Conservation (phyloP, 192 early-diverging fungal species). For the Thamnidium elegans region DNA sequence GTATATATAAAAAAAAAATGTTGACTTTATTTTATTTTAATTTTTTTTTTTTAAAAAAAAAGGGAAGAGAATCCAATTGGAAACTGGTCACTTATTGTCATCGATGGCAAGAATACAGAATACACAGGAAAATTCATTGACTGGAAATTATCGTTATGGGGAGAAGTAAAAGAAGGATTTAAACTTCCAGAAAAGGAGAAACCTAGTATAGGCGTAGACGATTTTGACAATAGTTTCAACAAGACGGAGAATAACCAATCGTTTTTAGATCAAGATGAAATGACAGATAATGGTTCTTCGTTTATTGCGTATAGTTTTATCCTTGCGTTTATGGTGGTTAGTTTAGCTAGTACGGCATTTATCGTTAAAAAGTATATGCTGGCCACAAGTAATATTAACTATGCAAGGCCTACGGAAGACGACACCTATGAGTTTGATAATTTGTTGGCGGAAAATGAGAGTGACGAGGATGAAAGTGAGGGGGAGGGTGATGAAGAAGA, state of each 20-base stretch:
- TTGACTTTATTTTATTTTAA: too few species aligned
- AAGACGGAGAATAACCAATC: too few species aligned
- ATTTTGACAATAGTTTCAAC: too few species aligned
- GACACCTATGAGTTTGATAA: slow-evolving; percentile 16
- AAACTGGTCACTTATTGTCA: slow-evolving; percentile 71
- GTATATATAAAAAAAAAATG: too few species aligned
- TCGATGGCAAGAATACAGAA: slow-evolving; percentile 57
- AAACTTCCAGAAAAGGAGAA: background rate
- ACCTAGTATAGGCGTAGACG: too few species aligned
- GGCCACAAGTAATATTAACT: too few species aligned
- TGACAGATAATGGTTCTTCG: background rate
- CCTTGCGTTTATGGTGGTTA: background rate
- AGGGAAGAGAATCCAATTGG: slow-evolving; percentile 91
- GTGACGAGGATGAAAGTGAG: background rate
- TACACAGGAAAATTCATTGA: slow-evolving; percentile 54
- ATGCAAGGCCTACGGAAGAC: background rate
- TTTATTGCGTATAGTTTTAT: slow-evolving; percentile 5
- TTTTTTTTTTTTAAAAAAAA: background rate
- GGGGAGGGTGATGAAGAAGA: background rate
- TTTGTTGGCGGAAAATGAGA: background rate
- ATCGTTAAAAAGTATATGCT: slow-evolving; percentile 13
- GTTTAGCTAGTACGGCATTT: slow-evolving; percentile 5
- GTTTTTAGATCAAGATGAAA: background rate
- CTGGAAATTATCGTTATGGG: slow-evolving; percentile 71
- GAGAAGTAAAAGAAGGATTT: slow-evolving; percentile 40